These are phyloP conservation scores for Sordaria brevicollis DNA, from an alignment of 495 filamentous ascomycete species.

Conservation along the genomic window DNA sequence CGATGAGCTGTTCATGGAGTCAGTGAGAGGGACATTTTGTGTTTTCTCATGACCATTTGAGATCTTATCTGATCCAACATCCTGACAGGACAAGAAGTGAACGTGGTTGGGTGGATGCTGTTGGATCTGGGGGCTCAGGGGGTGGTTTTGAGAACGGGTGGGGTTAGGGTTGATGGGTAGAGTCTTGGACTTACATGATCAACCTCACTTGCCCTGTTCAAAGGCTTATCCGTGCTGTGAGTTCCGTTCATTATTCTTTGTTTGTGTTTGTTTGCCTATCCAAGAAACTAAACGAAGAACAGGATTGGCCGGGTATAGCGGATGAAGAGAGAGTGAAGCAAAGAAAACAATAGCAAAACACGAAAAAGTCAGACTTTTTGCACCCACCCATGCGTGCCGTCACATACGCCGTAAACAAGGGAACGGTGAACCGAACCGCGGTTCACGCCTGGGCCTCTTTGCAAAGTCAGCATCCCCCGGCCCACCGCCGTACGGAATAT, in stretches of 20 bases:
- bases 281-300: neutral
- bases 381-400: neutral
- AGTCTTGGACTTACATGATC: conserved; percentile 34
- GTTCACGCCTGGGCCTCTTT: neutral
- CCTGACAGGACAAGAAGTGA: neutral
- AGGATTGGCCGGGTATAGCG: neutral
- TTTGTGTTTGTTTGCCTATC: neutral
- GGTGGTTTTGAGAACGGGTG: neutral
- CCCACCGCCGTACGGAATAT: neutral
- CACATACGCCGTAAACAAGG: neutral
- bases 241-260: conserved; percentile 11
- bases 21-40: neutral
- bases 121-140: neutral
- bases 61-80: neutral
- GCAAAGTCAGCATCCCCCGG: neutral
- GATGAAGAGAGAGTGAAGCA: neutral
- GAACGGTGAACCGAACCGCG: neutral
- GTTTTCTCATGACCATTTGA: neutral
- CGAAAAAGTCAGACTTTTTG: neutral
- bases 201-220: conserved; percentile 23
- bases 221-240: conserved; percentile 6
- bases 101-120: neutral
- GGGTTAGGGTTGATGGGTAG: neutral
- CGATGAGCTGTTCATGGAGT: conserved; percentile 47
- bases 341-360: neutral